Evolutionary conservation across 2,329 filamentous ascomycete genomes (phyloP).

Genomic region (Hymenoscyphus infarciens): DNA sequence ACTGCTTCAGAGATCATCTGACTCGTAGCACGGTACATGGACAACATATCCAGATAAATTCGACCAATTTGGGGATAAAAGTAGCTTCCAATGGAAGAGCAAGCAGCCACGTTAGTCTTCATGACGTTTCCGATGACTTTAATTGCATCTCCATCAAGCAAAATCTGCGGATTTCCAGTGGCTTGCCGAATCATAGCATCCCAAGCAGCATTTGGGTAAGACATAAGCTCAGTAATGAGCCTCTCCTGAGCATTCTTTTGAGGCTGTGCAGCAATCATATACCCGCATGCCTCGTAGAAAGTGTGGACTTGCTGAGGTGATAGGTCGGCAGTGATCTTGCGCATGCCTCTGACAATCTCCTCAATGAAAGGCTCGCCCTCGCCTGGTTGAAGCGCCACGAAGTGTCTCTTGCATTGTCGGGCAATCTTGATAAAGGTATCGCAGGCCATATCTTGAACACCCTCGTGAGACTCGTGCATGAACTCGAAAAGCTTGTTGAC

Average conservation of each 20-base stretch:
- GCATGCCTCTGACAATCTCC: slow-evolving; percentile 93
- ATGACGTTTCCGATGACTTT: slow-evolving; percentile 99
- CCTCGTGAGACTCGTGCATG: slow-evolving; percentile 99
- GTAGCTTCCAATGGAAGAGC: slow-evolving; percentile 91
- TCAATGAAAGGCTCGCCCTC: slow-evolving; percentile 97
- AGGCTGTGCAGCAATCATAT: slow-evolving; percentile 98
- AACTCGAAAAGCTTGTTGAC: slow-evolving; percentile 99
- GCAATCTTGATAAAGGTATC: slow-evolving; percentile 99
- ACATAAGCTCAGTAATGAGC: slow-evolving; percentile 88
- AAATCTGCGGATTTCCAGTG: slow-evolving; percentile 76
- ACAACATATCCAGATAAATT: slow-evolving; percentile 97
- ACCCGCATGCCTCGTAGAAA: slow-evolving; percentile 97
- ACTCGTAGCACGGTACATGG: slow-evolving; percentile 98
- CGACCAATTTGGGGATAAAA: slow-evolving; percentile 97
- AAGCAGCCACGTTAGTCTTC: slow-evolving; percentile 99
- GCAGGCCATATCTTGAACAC: slow-evolving; percentile 99
- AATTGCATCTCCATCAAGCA: slow-evolving; percentile 92
- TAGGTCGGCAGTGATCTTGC: slow-evolving; percentile 92
- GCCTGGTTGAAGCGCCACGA: slow-evolving; percentile 90
- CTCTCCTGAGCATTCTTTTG: slow-evolving; percentile 93
- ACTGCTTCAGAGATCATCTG: slow-evolving; percentile 93
- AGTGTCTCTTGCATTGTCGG: slow-evolving; percentile 95
- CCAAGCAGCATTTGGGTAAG: slow-evolving; percentile 89
- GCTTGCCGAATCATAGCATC: slow-evolving; percentile 89
- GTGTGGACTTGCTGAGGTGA: slow-evolving; percentile 97